phyloP scores from a whole-genome alignment of 2,329 filamentous ascomycete genomes.

The Dactylonectria macrodidyma region DNA sequence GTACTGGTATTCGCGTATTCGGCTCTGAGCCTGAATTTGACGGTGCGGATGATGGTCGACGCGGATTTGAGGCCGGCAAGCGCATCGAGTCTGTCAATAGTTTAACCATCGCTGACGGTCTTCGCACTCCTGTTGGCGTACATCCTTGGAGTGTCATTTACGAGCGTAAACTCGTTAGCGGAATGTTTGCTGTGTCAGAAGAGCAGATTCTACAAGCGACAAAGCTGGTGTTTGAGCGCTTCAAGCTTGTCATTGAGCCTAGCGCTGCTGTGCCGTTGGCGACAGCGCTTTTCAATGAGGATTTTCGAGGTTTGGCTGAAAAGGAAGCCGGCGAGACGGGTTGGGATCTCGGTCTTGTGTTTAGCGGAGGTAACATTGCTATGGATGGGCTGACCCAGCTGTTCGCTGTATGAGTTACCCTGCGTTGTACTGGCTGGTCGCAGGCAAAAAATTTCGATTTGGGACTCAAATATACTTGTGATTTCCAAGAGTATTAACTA shows the following conservation, averaged over 20 bases:
- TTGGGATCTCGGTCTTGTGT: conserved; percentile 78
- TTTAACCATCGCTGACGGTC: conserved; percentile 89
- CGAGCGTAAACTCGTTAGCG: conserved; percentile 76
- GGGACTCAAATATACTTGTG: too few relatives aligned
- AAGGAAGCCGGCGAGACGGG: conserved; percentile 78
- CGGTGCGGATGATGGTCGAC: conserved; percentile 85
- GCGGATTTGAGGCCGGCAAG: conserved; percentile 75
- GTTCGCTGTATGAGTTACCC: too few relatives aligned
- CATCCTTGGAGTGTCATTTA: conserved; percentile 85
- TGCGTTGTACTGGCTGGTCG: too few relatives aligned
- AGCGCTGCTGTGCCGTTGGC: conserved; percentile 87
- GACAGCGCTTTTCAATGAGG: conserved; percentile 86
- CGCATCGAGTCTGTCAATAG: conserved; percentile 79
- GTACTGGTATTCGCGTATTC: conserved; percentile 83
- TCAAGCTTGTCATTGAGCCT: conserved; percentile 94
- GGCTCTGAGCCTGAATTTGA: conserved; percentile 88
- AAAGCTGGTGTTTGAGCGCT: conserved; percentile 84
- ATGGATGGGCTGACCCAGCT: too few relatives aligned
- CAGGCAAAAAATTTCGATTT: too few relatives aligned
- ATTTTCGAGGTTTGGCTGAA: conserved; percentile 81
- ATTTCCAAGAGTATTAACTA: too few relatives aligned
- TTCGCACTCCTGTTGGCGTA: conserved; percentile 86
- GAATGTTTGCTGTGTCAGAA: conserved; percentile 82
- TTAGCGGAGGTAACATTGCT: conserved; percentile 72
- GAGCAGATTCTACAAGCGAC: conserved; percentile 85